These are phyloP conservation scores for Eremothecium sinecaudum DNA, from an alignment of 1,139 yeast species.

Conservation along the genomic window DNA sequence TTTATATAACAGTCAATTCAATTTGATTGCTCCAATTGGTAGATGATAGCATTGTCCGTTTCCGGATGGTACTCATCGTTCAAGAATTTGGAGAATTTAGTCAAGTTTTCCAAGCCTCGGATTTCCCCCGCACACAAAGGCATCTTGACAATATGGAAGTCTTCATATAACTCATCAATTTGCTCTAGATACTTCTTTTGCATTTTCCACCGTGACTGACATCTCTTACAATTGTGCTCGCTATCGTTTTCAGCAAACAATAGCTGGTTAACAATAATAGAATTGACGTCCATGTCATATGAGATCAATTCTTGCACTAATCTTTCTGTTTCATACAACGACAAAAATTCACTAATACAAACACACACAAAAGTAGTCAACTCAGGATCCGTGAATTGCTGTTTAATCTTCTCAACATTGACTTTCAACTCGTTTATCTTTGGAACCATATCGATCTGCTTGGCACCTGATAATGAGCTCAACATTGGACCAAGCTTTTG, in stretches of 20 bases:
- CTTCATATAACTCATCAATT: slow-evolving; percentile 88
- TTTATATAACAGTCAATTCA: background rate
- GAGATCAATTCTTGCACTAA: slow-evolving; percentile 92
- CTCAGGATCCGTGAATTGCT: slow-evolving; percentile 92
- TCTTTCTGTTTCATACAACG: slow-evolving; percentile 93
- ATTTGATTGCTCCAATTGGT: slow-evolving; percentile 50
- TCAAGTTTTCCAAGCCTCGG: slow-evolving; percentile 79
- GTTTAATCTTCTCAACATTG: slow-evolving; percentile 79
- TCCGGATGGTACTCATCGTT: slow-evolving; percentile 64
- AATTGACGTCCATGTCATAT: slow-evolving; percentile 91
- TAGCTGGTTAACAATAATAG: slow-evolving; percentile 89
- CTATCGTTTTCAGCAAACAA: slow-evolving; percentile 61
- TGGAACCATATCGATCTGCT: slow-evolving; percentile 68
- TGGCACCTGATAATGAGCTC: slow-evolving; percentile 48
- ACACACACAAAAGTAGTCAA: slow-evolving; percentile 95
- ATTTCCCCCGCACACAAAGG: slow-evolving; percentile 92
- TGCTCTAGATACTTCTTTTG: slow-evolving; percentile 90
- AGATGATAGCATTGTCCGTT: slow-evolving; percentile 48
- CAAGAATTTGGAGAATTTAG: slow-evolving; percentile 62
- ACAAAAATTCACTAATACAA: slow-evolving; percentile 91
- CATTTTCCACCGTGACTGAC: slow-evolving; percentile 90
- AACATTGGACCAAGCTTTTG: slow-evolving; percentile 88
- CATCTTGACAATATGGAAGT: slow-evolving; percentile 89
- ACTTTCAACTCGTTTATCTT: slow-evolving; percentile 78
- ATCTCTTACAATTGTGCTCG: slow-evolving; percentile 71